Percentiles rank a stretch among this genome's conserved stretches.
Evolutionary conservation across 331 rosid genomes (phyloP).

Genomic region (Acacia pycnantha): DNA sequence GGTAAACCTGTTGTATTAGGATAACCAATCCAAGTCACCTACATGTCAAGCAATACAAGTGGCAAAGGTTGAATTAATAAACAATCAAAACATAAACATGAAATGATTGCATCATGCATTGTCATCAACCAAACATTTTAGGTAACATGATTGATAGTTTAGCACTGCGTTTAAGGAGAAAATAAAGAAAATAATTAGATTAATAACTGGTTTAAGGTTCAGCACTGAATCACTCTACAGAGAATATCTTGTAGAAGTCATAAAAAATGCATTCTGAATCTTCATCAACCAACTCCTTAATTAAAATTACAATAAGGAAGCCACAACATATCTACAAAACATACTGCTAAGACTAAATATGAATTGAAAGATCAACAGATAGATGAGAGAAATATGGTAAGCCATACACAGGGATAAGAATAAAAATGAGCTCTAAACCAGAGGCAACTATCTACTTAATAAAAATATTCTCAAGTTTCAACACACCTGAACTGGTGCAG

Average conservation of each 20-base stretch:
- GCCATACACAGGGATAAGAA: neutral
- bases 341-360: neutral
- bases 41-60: conserved; percentile 31
- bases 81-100: neutral
- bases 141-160: conserved; percentile 11
- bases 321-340: neutral
- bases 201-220: neutral
- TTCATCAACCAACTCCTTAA: neutral
- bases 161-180: conserved; percentile 3
- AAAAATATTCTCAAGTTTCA: conserved; percentile 7
- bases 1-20: conserved; percentile 99
- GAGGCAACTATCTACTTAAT: neutral
- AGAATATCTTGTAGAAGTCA: neutral
- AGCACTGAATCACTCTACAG: neutral
- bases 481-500: conserved; percentile 90
- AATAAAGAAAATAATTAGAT: neutral
- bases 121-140: neutral
- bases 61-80: conserved; percentile 10
- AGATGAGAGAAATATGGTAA: neutral
- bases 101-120: conserved; percentile 2
- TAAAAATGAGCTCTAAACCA: neutral
- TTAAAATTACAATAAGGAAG: conserved; percentile 5
- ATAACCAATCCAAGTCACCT: conserved; percentile 99
- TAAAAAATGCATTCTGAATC: neutral
- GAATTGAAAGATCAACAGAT: neutral